Conservation (phyloP, 2,329 filamentous ascomycete species). For the Scedosporium minutisporum region DNA sequence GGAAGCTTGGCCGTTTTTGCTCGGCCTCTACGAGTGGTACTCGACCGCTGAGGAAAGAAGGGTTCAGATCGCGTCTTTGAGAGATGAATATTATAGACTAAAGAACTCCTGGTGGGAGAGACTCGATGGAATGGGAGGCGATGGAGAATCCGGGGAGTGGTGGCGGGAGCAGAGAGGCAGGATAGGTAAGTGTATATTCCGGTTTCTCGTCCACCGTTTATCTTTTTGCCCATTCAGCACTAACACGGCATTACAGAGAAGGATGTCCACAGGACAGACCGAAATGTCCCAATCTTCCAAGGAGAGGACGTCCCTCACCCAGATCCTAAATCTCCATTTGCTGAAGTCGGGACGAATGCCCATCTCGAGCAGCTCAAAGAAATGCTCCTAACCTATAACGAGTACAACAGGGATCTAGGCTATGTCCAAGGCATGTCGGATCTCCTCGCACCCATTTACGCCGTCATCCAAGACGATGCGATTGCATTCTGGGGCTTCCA, state of each 20-base stretch:
- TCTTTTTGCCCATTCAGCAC: neutral
- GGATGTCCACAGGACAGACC: constrained; percentile 94
- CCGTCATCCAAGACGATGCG: constrained; percentile 93
- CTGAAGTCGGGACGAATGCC: constrained; percentile 86
- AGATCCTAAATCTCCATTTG: constrained; percentile 90
- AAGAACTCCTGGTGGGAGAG: constrained; percentile 97
- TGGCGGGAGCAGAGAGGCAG: constrained; percentile 90
- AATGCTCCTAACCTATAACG: constrained; percentile 96
- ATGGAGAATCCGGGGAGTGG: constrained; percentile 79
- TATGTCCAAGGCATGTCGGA: constrained; percentile 99
- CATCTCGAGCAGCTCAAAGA: constrained; percentile 99
- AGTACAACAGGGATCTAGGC: constrained; percentile 89
- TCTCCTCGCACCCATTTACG: constrained; percentile 88
- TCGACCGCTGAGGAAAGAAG: constrained; percentile 78
- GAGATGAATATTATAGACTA: constrained; percentile 88
- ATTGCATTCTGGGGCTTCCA: constrained; percentile 96
- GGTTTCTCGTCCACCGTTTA: neutral
- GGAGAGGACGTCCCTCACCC: constrained; percentile 96
- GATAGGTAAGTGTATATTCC: constrained; percentile 61
- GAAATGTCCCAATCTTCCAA: constrained; percentile 86
- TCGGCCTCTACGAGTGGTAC: constrained; percentile 90
- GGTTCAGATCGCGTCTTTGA: constrained; percentile 70
- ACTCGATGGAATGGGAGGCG: constrained; percentile 71
- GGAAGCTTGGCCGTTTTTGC: constrained; percentile 89
- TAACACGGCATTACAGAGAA: constrained; percentile 58